phyloP scores from a whole-genome alignment of 305 asterid species.

The Fraxinus latifolia region DNA sequence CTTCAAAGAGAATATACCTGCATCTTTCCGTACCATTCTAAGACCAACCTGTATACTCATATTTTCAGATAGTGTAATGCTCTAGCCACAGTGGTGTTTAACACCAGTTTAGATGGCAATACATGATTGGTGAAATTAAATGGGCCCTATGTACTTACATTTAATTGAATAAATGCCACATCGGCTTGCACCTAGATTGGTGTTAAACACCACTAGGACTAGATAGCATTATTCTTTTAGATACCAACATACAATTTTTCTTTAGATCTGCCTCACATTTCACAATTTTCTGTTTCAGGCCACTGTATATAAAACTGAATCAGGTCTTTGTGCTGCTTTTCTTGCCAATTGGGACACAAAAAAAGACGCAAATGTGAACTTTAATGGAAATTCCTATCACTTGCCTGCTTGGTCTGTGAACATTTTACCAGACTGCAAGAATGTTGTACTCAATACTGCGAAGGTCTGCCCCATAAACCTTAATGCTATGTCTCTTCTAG shows the following conservation, averaged over 20 bases:
- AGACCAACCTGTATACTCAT: not conserved
- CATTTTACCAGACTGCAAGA: constrained; percentile 95
- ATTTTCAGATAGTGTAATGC: not conserved
- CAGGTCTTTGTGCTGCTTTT: constrained; percentile 88
- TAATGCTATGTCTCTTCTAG: not conserved
- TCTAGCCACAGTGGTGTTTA: not conserved
- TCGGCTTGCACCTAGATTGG: not conserved
- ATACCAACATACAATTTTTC: not conserved
- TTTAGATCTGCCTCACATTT: not conserved
- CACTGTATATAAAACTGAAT: constrained; percentile 63
- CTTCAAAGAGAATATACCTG: not conserved
- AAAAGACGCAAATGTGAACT: constrained; percentile 63
- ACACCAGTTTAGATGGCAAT: not conserved
- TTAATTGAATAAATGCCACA: not conserved
- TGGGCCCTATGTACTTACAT: not conserved
- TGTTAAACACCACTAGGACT: not conserved
- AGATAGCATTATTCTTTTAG: not conserved
- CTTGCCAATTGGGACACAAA: constrained; percentile 67
- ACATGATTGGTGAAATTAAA: not conserved
- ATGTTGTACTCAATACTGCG: constrained; percentile 75
- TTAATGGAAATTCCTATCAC: constrained; percentile 67
- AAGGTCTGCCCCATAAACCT: constrained; percentile 50
- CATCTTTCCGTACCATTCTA: not conserved
- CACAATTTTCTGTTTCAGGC: constrained; percentile 45
- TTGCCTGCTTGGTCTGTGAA: constrained; percentile 98